A percentile compares a stretch with the other conserved stretches of the same genome.
These are phyloP conservation scores for Pelargonium nanum DNA, from an alignment of 345 rosid genomes.

Conservation along the genomic window DNA sequence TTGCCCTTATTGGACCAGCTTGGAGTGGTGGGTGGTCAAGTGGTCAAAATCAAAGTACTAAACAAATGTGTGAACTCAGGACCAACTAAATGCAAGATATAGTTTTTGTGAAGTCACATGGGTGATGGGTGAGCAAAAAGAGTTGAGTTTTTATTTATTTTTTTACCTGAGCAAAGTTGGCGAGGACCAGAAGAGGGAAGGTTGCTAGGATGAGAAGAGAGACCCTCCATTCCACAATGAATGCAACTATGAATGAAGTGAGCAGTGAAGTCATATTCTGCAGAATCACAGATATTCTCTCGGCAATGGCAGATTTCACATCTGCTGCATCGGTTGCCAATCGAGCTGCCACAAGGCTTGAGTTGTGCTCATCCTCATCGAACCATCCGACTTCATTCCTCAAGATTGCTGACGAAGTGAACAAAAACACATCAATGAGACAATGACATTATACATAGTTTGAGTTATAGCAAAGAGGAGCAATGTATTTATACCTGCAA, in stretches of 20 bases:
- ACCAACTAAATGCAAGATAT: not conserved
- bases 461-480: not conserved
- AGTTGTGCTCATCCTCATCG: conserved; percentile 97
- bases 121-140: not conserved
- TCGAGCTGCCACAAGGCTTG: conserved; percentile 78
- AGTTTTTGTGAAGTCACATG: not conserved
- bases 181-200: conserved; percentile 94
- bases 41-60: not conserved
- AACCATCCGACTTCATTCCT: conserved; percentile 99
- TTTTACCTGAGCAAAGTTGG: conserved; percentile 95
- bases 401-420: conserved; percentile 51
- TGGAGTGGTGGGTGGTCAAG: not conserved
- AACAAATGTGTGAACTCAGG: not conserved
- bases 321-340: conserved; percentile 92
- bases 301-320: conserved; percentile 91
- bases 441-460: not conserved
- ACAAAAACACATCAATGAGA: not conserved
- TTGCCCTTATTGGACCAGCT: conserved; percentile 3
- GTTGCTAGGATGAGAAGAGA: conserved; percentile 91
- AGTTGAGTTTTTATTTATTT: not conserved
- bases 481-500: conserved; percentile 51
- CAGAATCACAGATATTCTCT: conserved; percentile 90
- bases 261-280: conserved; percentile 99
- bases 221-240: conserved; percentile 98
- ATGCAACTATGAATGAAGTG: conserved; percentile 93